Evolutionary conservation across 176 grass and related monocot genomes (phyloP), one percentile per base, ranked within the genome.

Genomic region (Olyra latifolia): DNA sequence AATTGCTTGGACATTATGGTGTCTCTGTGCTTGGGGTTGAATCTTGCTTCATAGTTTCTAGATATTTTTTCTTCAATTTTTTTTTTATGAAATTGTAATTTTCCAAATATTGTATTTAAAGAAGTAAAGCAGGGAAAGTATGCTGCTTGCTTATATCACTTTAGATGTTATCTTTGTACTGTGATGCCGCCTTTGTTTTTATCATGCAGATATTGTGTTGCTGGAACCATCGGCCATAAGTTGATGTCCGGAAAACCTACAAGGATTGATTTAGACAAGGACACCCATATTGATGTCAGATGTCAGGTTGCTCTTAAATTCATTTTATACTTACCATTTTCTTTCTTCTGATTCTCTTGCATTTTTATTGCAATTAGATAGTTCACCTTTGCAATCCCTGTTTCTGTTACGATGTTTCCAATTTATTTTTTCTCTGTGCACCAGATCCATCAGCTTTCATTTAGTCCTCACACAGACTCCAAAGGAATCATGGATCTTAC

Each of bases 201-300:
- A 20, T 4, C 7, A 75, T 94, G 70, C 86, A 98, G 95, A 75
- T 98, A 98, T 82, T 98, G 95, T 95, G 81, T 94, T 85, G 81
- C 92, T 25, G 92, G 95, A 71, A 98, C 92, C 9, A 82, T 98
- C 68, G 95, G 95, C 60, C 95, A 95, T 84, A 94, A 98, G 53
- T 82, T 98, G 83, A 98, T 98, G 95, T 98, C 89, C 48, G 95
- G 95, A 40, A 98, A 98, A 89, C 83, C 89, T 80, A 91, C 92
- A 20, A 90, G 19, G 81, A 80, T 98, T 81, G 83, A 92, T 83
- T 78, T 97, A 77, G 91, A 95, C 60, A 91, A 89, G 66, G 95
- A 91, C 56, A 93, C 88, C 41, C 88, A 88, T 66, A 91, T 98
- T 70, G 86, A 98, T 71, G 95, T 98, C 75, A 90, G 86, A 91